A percentile compares a stretch with the other conserved stretches of the same genome.
These are phyloP conservation scores for Neonectria magnoliae DNA, from an alignment of 2,329 filamentous ascomycete species.

Conservation along the genomic window DNA sequence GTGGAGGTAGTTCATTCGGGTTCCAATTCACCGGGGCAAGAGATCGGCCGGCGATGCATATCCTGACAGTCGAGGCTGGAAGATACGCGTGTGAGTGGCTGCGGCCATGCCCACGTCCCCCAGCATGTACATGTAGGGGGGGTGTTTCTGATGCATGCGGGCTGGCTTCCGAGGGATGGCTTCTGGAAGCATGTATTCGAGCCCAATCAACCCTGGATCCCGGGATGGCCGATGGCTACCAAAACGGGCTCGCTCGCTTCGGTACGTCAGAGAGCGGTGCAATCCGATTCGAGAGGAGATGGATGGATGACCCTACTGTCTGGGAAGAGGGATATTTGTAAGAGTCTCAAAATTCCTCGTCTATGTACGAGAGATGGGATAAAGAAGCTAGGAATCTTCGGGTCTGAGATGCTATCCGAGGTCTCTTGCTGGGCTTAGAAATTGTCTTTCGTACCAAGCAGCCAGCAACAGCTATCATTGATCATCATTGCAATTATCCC, in stretches of 20 bases:
- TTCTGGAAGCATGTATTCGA: constrained; percentile 31
- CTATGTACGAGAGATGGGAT: not conserved
- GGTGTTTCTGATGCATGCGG: constrained; percentile 21
- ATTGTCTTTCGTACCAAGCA: not conserved
- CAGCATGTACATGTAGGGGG: constrained; percentile 10
- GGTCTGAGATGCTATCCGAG: not conserved
- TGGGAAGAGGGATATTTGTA: not conserved
- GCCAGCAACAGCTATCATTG: not conserved
- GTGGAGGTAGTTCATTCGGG: constrained; percentile 28
- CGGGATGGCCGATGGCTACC: constrained; percentile 15
- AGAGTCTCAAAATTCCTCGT: not conserved
- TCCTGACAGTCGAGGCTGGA: constrained; percentile 23
- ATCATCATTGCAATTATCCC: constrained; percentile 8
- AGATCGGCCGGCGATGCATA: constrained; percentile 29
- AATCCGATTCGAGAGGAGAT: constrained; percentile 5
- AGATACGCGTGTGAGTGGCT: constrained; percentile 33
- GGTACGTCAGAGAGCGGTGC: constrained; percentile 5
- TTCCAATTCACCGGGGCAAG: constrained; percentile 28
- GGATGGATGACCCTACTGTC: not conserved
- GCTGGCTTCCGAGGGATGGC: constrained; percentile 24
- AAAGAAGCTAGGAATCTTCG: not conserved
- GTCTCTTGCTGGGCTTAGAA: not conserved
- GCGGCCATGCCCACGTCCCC: constrained; percentile 26
- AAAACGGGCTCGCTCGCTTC: constrained; percentile 1
- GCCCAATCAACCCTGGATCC: constrained; percentile 31